Percentiles rank a stretch among this genome's conserved stretches.
phyloP scores from a whole-genome alignment of 768 basidiomycete species.

The Boletus sensibilis region DNA sequence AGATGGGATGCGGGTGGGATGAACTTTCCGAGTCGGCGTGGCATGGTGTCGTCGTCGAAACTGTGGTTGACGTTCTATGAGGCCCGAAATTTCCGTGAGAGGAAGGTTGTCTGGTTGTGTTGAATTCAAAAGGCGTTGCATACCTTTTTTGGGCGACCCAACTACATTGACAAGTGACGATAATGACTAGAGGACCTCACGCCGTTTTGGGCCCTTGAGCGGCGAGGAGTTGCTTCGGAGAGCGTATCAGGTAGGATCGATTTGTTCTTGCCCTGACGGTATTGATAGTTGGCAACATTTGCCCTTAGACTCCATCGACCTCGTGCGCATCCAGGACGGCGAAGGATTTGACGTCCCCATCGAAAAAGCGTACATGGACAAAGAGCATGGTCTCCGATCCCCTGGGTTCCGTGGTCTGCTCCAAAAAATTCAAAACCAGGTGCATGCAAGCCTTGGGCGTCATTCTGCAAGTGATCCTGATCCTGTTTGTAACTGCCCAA shows the following conservation, averaged over 20 bases:
- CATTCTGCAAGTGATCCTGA: background rate
- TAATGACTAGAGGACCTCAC: slow-evolving; percentile 56
- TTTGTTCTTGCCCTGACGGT: background rate
- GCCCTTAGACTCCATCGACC: slow-evolving; percentile 81
- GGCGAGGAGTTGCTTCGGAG: slow-evolving; percentile 71
- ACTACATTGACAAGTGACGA: no score
- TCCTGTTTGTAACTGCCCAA: slow-evolving; percentile 65
- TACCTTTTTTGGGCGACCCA: slow-evolving; percentile 6
- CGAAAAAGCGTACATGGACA: slow-evolving; percentile 52
- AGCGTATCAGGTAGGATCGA: slow-evolving; percentile 46
- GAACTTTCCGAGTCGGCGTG: slow-evolving; percentile 30
- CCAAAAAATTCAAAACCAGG: slow-evolving; percentile 62
- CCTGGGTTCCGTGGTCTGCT: slow-evolving; percentile 76
- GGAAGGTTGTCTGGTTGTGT: slow-evolving; percentile 21
- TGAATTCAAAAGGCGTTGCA: slow-evolving; percentile 19
- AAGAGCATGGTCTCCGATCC: slow-evolving; percentile 75
- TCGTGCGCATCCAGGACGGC: slow-evolving; percentile 77
- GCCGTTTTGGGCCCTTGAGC: slow-evolving; percentile 75
- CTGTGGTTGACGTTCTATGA: background rate
- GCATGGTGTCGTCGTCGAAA: slow-evolving; percentile 10
- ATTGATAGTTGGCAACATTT: slow-evolving; percentile 63
- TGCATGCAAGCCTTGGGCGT: slow-evolving; percentile 29
- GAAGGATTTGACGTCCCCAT: slow-evolving; percentile 57
- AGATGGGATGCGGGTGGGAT: slow-evolving; percentile 53
- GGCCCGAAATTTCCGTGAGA: background rate